These are phyloP conservation scores for Clarkia xantiana DNA, from an alignment of 345 rosid species.

Conservation along the genomic window DNA sequence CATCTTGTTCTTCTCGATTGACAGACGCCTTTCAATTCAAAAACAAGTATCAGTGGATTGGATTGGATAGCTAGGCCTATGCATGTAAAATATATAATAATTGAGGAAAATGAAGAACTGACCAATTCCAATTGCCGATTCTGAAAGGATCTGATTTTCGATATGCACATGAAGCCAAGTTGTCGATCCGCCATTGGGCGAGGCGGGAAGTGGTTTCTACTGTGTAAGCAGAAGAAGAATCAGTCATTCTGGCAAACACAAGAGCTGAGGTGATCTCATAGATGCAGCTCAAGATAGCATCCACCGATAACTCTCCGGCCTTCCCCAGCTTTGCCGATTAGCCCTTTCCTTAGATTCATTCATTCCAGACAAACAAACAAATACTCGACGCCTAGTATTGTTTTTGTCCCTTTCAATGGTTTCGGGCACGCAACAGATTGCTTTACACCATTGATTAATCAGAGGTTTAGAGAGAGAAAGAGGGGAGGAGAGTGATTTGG, in stretches of 20 bases:
- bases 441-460: no score
- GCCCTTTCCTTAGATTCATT: no score
- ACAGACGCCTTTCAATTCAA: slow-evolving; percentile 54
- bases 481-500: no score
- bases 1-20: slow-evolving; percentile 74
- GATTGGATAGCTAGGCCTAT: no score
- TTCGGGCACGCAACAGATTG: no score
- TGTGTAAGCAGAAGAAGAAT: slow-evolving; percentile 56
- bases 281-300: slow-evolving; percentile 83
- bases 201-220: slow-evolving; percentile 86
- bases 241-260: slow-evolving; percentile 63
- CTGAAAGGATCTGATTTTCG: slow-evolving; percentile 98
- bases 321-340: slow-evolving; percentile 95
- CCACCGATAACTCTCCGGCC: slow-evolving; percentile 56
- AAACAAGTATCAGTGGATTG: no score
- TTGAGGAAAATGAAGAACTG: no score
- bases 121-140: slow-evolving; percentile 97
- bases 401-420: no score
- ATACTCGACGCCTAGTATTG: no score
- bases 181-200: slow-evolving; percentile 96
- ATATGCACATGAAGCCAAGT: slow-evolving; percentile 67
- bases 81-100: no score
- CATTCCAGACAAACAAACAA: no score
- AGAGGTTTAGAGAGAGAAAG: no score
- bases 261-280: slow-evolving; percentile 76